phyloP scores from a whole-genome alignment of 805 yeast species.

The Metschnikowia koreensis region DNA sequence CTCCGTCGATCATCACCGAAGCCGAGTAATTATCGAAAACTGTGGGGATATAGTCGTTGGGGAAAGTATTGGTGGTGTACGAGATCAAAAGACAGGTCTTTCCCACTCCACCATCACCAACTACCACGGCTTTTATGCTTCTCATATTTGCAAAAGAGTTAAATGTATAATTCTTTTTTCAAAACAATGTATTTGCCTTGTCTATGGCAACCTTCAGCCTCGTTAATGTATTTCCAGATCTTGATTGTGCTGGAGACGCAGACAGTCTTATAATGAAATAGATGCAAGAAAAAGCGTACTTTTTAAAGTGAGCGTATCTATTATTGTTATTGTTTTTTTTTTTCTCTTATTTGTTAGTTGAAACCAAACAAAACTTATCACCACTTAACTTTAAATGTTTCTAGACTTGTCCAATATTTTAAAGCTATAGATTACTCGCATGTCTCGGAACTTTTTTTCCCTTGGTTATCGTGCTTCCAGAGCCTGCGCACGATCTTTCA shows the following conservation, averaged over 20 bases:
- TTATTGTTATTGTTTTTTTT: too few relatives aligned
- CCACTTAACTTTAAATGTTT: background rate
- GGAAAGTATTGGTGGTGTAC: conserved; percentile 89
- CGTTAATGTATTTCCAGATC: too few relatives aligned
- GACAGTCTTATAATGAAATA: too few relatives aligned
- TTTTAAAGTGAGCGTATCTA: too few relatives aligned
- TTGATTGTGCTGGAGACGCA: too few relatives aligned
- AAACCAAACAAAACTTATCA: too few relatives aligned
- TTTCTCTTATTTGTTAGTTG: too few relatives aligned
- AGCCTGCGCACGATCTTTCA: background rate
- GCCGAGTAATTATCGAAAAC: conserved; percentile 92
- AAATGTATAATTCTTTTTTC: background rate
- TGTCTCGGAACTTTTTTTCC: background rate
- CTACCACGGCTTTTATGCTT: conserved; percentile 87
- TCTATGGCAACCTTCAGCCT: background rate
- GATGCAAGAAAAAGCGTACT: too few relatives aligned
- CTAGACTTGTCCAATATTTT: background rate
- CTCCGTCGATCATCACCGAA: conserved; percentile 76
- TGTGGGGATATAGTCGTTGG: conserved; percentile 91
- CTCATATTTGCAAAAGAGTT: conserved; percentile 48
- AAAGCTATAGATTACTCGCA: background rate
- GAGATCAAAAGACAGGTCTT: conserved; percentile 85
- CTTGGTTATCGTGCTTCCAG: background rate
- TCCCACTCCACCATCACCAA: conserved; percentile 96
- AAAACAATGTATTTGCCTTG: background rate